A percentile compares a stretch with the other conserved stretches of the same genome.
These are phyloP conservation scores for Geosiphon pyriformis DNA, from an alignment of 192 early-diverging fungal genomes.

Conservation along the genomic window DNA sequence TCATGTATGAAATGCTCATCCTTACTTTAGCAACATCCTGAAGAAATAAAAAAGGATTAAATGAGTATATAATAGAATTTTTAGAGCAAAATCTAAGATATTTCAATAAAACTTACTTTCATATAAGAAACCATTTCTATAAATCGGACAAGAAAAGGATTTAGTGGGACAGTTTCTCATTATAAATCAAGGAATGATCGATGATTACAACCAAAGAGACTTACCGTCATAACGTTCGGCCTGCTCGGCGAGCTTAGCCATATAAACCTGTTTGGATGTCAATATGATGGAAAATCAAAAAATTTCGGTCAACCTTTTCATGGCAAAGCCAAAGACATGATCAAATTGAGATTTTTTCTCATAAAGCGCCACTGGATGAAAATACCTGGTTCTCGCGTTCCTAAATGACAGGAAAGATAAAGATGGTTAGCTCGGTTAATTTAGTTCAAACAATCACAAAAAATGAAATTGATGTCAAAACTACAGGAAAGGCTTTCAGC, in stretches of 20 bases:
- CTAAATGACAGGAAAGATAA: constrained; percentile 6
- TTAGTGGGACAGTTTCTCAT: too few species aligned
- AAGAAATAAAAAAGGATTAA: constrained; percentile 10
- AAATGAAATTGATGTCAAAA: too few species aligned
- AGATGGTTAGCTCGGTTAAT: background rate
- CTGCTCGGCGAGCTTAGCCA: constrained; percentile 98
- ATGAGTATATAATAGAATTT: constrained; percentile 10
- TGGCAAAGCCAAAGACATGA: background rate
- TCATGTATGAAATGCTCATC: too few species aligned
- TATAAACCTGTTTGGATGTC: constrained; percentile 82
- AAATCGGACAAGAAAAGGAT: background rate
- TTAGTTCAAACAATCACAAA: background rate
- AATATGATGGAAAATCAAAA: constrained; percentile 7
- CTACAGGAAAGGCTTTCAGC: background rate
- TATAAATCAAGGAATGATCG: too few species aligned
- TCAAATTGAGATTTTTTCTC: background rate
- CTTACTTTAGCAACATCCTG: constrained; percentile 48
- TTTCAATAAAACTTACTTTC: constrained; percentile 24
- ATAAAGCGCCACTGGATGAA: constrained; percentile 12
- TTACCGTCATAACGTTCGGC: constrained; percentile 92
- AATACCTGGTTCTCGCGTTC: constrained; percentile 34
- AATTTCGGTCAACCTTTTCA: constrained; percentile 19
- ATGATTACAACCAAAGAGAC: background rate
- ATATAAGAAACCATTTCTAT: constrained; percentile 37
- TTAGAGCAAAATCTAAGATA: background rate